These are phyloP conservation scores for Phytophthora pisi DNA, from an alignment of 352 stramenopile genomes.

Conservation along the genomic window DNA sequence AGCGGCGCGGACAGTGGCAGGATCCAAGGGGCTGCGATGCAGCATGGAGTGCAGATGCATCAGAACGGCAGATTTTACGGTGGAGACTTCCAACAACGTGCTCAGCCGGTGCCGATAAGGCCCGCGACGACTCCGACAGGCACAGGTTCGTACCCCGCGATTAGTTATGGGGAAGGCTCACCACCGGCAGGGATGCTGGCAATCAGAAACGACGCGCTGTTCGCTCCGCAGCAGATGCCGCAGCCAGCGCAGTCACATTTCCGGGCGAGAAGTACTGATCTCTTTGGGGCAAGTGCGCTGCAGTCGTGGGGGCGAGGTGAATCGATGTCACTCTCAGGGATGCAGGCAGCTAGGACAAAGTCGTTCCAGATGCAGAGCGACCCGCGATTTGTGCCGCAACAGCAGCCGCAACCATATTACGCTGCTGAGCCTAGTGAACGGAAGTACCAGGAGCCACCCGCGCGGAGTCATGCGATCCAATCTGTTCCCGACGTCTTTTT, in stretches of 20 bases:
- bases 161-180: background rate
- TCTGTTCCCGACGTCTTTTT: constrained; percentile 15
- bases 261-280: constrained; percentile 11
- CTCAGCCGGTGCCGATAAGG: constrained; percentile 6
- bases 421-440: background rate
- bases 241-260: constrained; percentile 17
- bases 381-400: constrained; percentile 13
- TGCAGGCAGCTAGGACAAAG: constrained; percentile 7
- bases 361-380: constrained; percentile 7
- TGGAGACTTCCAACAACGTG: background rate
- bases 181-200: background rate
- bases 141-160: constrained; percentile 3
- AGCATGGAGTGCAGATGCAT: background rate
- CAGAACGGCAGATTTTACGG: constrained; percentile 1
- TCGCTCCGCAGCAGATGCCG: constrained; percentile 12
- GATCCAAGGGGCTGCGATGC: background rate
- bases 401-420: constrained; percentile 22
- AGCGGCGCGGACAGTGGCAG: background rate
- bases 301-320: constrained; percentile 17
- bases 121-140: background rate
- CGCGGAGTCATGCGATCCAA: background rate
- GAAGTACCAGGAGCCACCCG: background rate
- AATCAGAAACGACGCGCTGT: constrained; percentile 13
- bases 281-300: background rate
- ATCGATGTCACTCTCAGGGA: constrained; percentile 6